phyloP scores from a whole-genome alignment of 2,329 filamentous ascomycete genomes.

The Curvularia lunata region DNA sequence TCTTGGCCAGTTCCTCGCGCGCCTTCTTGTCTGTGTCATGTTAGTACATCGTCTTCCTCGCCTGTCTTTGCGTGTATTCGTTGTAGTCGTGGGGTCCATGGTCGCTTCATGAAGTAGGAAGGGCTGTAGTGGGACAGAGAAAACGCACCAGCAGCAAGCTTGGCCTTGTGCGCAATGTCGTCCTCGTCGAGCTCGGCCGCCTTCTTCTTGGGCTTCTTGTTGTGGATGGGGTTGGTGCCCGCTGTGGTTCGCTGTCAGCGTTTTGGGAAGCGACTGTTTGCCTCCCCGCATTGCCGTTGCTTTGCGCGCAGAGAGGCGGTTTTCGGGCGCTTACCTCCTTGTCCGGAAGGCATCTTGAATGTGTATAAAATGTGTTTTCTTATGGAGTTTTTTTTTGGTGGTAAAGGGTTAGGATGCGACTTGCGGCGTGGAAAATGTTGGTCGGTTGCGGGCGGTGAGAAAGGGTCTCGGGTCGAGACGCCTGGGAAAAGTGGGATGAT shows the following conservation, averaged over 20 bases:
- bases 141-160: constrained; percentile 78
- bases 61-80: not conserved
- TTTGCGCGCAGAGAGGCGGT: not conserved
- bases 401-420: constrained; percentile 11
- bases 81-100: not conserved
- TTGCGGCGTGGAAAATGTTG: constrained; percentile 22
- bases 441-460: constrained; percentile 29
- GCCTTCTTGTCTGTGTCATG: constrained; percentile 63
- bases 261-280: not conserved
- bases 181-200: constrained; percentile 85
- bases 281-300: constrained; percentile 6
- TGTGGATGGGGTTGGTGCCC: constrained; percentile 62
- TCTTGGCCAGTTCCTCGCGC: constrained; percentile 70
- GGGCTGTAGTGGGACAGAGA: not conserved
- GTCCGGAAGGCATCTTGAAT: constrained; percentile 57
- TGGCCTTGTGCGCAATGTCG: constrained; percentile 80
- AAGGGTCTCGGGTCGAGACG: constrained; percentile 20
- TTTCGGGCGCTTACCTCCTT: constrained; percentile 51
- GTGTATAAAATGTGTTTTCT: constrained; percentile 9
- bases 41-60: not conserved
- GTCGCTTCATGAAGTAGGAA: not conserved
- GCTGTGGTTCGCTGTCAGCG: constrained; percentile 46
- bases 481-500: constrained; percentile 23
- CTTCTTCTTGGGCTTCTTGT: constrained; percentile 81
- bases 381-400: not conserved